A percentile compares a stretch with the other conserved stretches of the same genome.
Evolutionary conservation across 2,329 filamentous ascomycete species (phyloP).

Genomic region (Cercospora citrullina): DNA sequence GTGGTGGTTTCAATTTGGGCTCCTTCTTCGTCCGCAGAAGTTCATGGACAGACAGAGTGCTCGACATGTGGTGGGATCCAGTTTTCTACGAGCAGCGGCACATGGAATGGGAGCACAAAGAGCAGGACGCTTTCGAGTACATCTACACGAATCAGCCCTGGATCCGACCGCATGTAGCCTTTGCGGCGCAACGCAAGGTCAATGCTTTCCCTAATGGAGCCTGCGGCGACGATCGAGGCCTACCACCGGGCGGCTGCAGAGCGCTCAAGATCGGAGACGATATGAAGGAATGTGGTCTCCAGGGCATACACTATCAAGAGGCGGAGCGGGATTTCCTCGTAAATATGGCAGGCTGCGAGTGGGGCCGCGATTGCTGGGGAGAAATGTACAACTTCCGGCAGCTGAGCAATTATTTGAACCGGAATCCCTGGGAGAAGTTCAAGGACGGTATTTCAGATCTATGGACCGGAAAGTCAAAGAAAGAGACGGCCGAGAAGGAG

Average conservation of each 20-base stretch:
- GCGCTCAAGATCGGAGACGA: constrained; percentile 28
- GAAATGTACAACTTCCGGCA: constrained; percentile 97
- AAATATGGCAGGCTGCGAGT: constrained; percentile 98
- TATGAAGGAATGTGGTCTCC: constrained; percentile 36
- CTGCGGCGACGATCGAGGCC: constrained; percentile 73
- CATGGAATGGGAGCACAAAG: constrained; percentile 99
- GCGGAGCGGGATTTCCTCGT: constrained; percentile 88
- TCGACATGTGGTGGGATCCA: constrained; percentile 98
- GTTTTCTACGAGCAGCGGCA: constrained; percentile 97
- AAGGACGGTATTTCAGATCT: constrained; percentile 49
- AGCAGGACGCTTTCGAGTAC: constrained; percentile 92
- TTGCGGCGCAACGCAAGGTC: constrained; percentile 86
- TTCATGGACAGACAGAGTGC: constrained; percentile 82
- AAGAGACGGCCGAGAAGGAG: constrained; percentile 26
- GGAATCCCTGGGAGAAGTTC: constrained; percentile 73
- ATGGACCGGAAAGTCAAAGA: constrained; percentile 32
- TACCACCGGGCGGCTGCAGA: constrained; percentile 54
- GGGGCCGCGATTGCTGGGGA: constrained; percentile 94
- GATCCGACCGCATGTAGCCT: constrained; percentile 84
- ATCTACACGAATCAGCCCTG: constrained; percentile 89
- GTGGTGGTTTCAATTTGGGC: constrained; percentile 91
- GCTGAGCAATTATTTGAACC: constrained; percentile 85
- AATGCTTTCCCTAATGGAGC: constrained; percentile 93
- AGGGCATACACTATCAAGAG: constrained; percentile 76
- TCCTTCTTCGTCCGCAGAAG: constrained; percentile 90